Evolutionary conservation across 2,329 filamentous ascomycete species (phyloP), one percentile per base, ranked within the genome.

Genomic region (Fusarium napiforme): DNA sequence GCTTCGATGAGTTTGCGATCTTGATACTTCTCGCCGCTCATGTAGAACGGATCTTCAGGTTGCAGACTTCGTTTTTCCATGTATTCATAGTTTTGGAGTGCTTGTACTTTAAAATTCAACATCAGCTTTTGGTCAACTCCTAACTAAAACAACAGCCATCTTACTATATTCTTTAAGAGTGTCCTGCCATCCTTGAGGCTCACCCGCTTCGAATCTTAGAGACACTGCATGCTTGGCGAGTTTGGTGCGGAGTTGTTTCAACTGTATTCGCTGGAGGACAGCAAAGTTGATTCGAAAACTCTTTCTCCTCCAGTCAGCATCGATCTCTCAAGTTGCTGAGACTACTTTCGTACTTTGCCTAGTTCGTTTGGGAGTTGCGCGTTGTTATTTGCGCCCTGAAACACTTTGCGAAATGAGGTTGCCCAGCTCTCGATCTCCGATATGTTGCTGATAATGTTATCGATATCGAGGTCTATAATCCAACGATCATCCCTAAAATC

Each of bases 61-160:
- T 18, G 21, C 1, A 58, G 7, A 14, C 52, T 59, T 37, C 23
- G 19, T 2, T 21, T 46, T 21, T 59, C 37, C 52, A 62, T 62
- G 5, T 62, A 59, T 7, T 62, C 52, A 26, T 62, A 62, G 4
- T 62, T 28, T 26, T 46, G n/a, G 3, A 59, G 52, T 5, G 60
- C 52, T 32, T 62, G 39, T 6, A 46, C 60, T 59, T 1, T n/a
- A 9, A 5, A 7, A 7, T 21, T 7, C 14, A 9, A 12, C 16
- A 45, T 58, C 10, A 58, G n/a, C 1, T 18, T 28, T 21, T 8
- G 4, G 8, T 43, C 37, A 15, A 11, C 19, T 10, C 19, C 7
- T 7, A 10, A n/a, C 4, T n/a, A n/a, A 26, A n/a, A 9, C 0
- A 5, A 1, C 1, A 1, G 9, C 2, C 5, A 18, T 26, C 40